A percentile compares a stretch with the other conserved stretches of the same genome.
Conservation (phyloP, 192 early-diverging fungal species). For the Piromyces sp. region DNA sequence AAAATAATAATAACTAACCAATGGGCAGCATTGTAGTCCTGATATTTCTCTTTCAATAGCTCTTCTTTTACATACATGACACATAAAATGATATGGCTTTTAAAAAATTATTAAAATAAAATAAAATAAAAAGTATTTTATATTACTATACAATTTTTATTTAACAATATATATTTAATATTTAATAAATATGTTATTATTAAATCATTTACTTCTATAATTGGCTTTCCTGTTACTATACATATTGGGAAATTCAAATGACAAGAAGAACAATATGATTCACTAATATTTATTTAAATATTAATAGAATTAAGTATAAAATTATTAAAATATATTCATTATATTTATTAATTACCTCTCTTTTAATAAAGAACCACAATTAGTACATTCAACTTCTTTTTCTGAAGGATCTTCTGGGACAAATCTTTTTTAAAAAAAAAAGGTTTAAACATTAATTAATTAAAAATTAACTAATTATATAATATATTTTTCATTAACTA, state of each 20-base stretch:
- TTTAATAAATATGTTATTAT: neutral
- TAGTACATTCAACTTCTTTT: slow-evolving; percentile 10
- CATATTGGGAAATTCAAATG: slow-evolving; percentile 33
- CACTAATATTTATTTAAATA: slow-evolving; percentile 8
- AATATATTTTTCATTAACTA: too few relatives aligned
- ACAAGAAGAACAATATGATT: slow-evolving; percentile 21
- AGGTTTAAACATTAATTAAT: too few relatives aligned
- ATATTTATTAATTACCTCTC: slow-evolving; percentile 12
- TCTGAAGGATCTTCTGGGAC: slow-evolving; percentile 9
- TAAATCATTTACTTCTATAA: slow-evolving; percentile 14
- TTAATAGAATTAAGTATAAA: neutral
- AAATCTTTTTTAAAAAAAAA: too few relatives aligned
- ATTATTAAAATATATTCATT: too few relatives aligned
- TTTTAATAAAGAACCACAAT: slow-evolving; percentile 10
- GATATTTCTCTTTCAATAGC: slow-evolving; percentile 36
- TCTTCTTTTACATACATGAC: slow-evolving; percentile 40
- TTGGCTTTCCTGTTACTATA: slow-evolving; percentile 31
- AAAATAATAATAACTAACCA: slow-evolving; percentile 18
- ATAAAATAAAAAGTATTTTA: too few relatives aligned
- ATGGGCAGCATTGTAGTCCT: slow-evolving; percentile 22
- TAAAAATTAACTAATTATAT: too few relatives aligned
- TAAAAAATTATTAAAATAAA: too few relatives aligned
- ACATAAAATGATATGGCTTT: slow-evolving; percentile 29
- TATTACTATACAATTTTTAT: too few relatives aligned
- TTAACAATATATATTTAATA: too few relatives aligned